Base-by-base conservation (phyloP, 2,329 filamentous ascomycete genomes). In the Hymenoscyphus scutula region DNA sequence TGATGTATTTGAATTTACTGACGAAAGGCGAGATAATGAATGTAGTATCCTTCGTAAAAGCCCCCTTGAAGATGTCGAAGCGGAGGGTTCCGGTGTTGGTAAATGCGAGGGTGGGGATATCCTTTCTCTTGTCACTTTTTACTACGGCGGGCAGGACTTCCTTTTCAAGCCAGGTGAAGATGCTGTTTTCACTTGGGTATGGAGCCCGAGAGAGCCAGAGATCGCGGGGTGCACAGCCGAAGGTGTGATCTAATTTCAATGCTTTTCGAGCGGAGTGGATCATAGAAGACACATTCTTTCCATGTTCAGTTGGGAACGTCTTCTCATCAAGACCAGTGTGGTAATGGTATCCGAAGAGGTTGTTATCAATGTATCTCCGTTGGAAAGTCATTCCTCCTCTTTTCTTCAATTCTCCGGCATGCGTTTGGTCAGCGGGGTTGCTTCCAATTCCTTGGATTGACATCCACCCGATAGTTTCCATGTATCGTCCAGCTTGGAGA, bases 401-500 rank as follows among this genome's bases (percentile, higher is more conserved):
- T 0, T 77, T 62, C 5, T 74, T 73, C 1, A 73, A 61, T 0
- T 71, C 73, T 59, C 66, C 68, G 7, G 60, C 66, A 63, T 66
- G 65, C 29, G 64, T 67, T 54, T 73, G 65, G 30, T 65, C 68
- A 56, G 73, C 71, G 13, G 70, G 72, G 10, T 64, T 66, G 30
- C 68, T 70, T n/a, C 62, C 64, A 5, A 75, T 69, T 10, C 91
- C 91, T 62, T 89, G 83, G 54, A 97, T 86, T 0, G 92, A 96
- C 84, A 95, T 87, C 83, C 95, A 98, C 1, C 94, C 94, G 57
- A 98, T 88, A 0, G 94, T 97, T 78, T 98, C 94, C 80, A 97
- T 89, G 75, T 97, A 98, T 0, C 94, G 85, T 3, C 94, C 94
- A 69, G 91, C 95, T 48, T 92, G 92, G 5, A 98, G 80, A 0